A percentile compares a stretch with the other conserved stretches of the same genome.
phyloP scores from a whole-genome alignment of 306 rosid species.

The Malus orientalis region DNA sequence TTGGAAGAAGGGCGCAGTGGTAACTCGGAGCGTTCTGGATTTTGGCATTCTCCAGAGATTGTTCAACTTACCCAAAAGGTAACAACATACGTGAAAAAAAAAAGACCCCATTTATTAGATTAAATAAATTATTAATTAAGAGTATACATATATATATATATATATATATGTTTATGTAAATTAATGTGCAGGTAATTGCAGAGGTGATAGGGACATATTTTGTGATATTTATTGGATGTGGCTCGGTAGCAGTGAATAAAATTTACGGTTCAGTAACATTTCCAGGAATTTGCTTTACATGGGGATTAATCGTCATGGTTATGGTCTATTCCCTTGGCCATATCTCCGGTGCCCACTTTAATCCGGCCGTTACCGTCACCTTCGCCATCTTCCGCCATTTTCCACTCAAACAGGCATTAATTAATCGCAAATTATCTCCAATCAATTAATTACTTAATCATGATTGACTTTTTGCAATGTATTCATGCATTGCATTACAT shows the following conservation, averaged over 20 bases:
- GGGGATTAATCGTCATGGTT: slow-evolving; percentile 47
- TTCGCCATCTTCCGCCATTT: slow-evolving; percentile 41
- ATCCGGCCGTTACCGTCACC: slow-evolving; percentile 48
- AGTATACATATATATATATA: no score
- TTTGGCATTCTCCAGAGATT: slow-evolving; percentile 22
- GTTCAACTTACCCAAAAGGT: slow-evolving; percentile 48
- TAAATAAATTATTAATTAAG: no score
- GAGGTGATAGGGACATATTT: slow-evolving; percentile 58
- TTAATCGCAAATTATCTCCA: no score
- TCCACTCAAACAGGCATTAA: slow-evolving; percentile 38
- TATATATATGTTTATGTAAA: no score
- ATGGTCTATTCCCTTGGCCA: slow-evolving; percentile 56
- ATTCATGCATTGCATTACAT: not conserved
- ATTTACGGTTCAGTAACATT: slow-evolving; percentile 27
- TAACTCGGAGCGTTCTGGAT: not conserved
- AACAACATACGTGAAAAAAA: not conserved
- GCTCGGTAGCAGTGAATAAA: slow-evolving; percentile 35
- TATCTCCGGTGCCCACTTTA: slow-evolving; percentile 64
- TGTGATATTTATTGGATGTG: slow-evolving; percentile 54
- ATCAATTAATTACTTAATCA: no score
- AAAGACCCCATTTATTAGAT: no score
- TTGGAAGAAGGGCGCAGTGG: slow-evolving; percentile 33
- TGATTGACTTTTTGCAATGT: not conserved
- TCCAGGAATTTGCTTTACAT: slow-evolving; percentile 43
- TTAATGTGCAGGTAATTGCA: slow-evolving; percentile 46